A percentile compares a stretch with the other conserved stretches of the same genome.
phyloP scores from a whole-genome alignment of 106 monocot genomes.

The Dendrobium huoshanense region DNA sequence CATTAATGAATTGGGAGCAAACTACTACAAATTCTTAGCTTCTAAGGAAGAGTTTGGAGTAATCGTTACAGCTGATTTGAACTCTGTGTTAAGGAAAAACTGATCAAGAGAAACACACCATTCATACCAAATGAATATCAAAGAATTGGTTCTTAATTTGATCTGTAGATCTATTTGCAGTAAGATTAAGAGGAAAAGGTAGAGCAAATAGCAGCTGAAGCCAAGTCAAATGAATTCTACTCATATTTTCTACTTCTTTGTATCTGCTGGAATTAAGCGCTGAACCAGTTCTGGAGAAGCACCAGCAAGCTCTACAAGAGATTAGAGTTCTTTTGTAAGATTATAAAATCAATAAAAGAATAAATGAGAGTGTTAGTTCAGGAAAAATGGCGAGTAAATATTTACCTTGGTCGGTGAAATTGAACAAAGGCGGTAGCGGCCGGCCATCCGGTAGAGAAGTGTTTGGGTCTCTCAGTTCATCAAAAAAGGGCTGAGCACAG shows the following conservation, averaged over 20 bases:
- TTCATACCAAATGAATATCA: too few relatives aligned
- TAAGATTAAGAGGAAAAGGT: too few relatives aligned
- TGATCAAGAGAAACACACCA: too few relatives aligned
- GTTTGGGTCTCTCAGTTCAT: slow-evolving; percentile 61
- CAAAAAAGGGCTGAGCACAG: slow-evolving; percentile 68
- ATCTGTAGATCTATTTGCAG: too few relatives aligned
- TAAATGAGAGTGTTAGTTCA: not conserved
- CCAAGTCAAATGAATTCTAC: not conserved
- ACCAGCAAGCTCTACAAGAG: slow-evolving; percentile 6
- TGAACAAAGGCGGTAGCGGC: slow-evolving; percentile 53
- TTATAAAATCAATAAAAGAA: not conserved
- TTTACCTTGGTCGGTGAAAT: slow-evolving; percentile 54
- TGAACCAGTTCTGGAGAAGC: slow-evolving; percentile 14
- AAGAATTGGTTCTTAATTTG: too few relatives aligned
- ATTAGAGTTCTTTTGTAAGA: not conserved
- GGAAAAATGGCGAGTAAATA: not conserved
- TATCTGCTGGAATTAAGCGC: slow-evolving; percentile 3
- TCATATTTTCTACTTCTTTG: slow-evolving; percentile 2
- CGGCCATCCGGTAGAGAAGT: slow-evolving; percentile 53
- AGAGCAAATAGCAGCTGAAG: not conserved
- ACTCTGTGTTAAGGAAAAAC: not conserved
- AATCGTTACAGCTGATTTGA: not conserved
- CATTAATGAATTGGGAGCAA: not conserved
- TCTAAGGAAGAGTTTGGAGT: not conserved
- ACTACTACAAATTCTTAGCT: too few relatives aligned